These are phyloP conservation scores for Sporopachydermia lactativora DNA, from an alignment of 805 yeast species.

Conservation along the genomic window DNA sequence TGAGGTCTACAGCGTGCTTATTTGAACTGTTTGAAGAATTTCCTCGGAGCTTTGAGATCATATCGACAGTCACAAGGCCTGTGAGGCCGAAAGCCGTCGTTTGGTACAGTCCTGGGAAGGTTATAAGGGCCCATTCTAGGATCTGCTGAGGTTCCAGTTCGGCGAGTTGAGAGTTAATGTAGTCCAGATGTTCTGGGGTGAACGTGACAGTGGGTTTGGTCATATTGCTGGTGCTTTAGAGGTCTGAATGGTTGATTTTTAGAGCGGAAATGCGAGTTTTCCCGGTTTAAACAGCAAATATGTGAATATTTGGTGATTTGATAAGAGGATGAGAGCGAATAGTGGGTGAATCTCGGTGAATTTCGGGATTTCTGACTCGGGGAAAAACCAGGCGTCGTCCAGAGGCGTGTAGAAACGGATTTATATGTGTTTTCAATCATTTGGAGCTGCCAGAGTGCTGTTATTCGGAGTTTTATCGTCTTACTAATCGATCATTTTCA, in stretches of 20 bases:
- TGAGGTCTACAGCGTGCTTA: constrained; percentile 44
- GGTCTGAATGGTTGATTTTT: background rate
- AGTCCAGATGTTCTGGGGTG: constrained; percentile 41
- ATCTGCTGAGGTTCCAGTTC: constrained; percentile 53
- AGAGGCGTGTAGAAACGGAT: too few relatives aligned
- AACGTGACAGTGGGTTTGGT: constrained; percentile 17
- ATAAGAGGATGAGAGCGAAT: too few relatives aligned
- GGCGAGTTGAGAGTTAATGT: constrained; percentile 50
- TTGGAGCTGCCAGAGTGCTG: too few relatives aligned
- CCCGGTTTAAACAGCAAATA: too few relatives aligned
- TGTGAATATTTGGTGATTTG: too few relatives aligned
- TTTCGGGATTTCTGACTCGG: too few relatives aligned
- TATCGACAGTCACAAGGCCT: constrained; percentile 79
- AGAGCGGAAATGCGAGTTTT: constrained; percentile 6
- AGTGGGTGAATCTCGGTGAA: too few relatives aligned
- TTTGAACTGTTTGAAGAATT: constrained; percentile 9
- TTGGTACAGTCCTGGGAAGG: constrained; percentile 73
- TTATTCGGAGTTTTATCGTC: too few relatives aligned
- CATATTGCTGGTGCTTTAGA: background rate
- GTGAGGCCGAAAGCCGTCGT: constrained; percentile 94
- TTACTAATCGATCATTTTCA: too few relatives aligned
- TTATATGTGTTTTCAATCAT: too few relatives aligned
- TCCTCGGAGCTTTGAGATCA: constrained; percentile 41
- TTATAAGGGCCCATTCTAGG: constrained; percentile 67
- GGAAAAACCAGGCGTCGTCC: too few relatives aligned